Evolutionary conservation across 805 yeast species (phyloP).

Genomic region (Candida coleopterorum): DNA sequence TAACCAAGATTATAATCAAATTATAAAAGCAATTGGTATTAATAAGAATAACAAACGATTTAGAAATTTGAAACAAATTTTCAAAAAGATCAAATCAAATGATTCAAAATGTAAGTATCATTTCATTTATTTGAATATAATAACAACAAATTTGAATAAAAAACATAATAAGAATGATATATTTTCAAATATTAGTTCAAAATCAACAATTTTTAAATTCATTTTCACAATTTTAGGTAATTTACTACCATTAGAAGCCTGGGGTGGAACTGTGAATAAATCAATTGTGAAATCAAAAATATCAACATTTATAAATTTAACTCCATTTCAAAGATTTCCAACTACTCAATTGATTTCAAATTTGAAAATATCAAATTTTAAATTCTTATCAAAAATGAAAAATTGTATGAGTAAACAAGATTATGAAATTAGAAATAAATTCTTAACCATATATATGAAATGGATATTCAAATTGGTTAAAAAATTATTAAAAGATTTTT

Average conservation of each 20-base stretch:
- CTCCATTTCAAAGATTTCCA: constrained; percentile 31
- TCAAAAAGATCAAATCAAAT: constrained; percentile 18
- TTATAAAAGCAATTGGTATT: background rate
- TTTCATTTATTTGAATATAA: constrained; percentile 33
- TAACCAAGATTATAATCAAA: background rate
- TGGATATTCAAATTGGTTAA: constrained; percentile 56
- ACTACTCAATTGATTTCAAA: constrained; percentile 27
- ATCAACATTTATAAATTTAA: constrained; percentile 30
- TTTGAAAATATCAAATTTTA: constrained; percentile 40
- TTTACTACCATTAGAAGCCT: constrained; percentile 45
- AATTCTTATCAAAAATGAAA: constrained; percentile 47
- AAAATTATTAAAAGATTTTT: constrained; percentile 46
- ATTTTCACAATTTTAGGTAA: constrained; percentile 39
- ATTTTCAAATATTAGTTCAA: constrained; percentile 26
- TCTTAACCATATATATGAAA: constrained; percentile 38
- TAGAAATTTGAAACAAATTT: constrained; percentile 1
- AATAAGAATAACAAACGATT: constrained; percentile 5
- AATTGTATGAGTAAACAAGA: constrained; percentile 38
- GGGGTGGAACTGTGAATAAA: constrained; percentile 53
- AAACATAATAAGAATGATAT: constrained; percentile 15
- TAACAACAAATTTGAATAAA: background rate
- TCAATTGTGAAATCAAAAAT: constrained; percentile 32
- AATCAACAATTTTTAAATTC: constrained; percentile 37
- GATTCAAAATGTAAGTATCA: constrained; percentile 33
- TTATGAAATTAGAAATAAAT: constrained; percentile 25